Evolutionary conservation across 169 alveolate species (phyloP).

Genomic region (Eimeria maxima): DNA sequence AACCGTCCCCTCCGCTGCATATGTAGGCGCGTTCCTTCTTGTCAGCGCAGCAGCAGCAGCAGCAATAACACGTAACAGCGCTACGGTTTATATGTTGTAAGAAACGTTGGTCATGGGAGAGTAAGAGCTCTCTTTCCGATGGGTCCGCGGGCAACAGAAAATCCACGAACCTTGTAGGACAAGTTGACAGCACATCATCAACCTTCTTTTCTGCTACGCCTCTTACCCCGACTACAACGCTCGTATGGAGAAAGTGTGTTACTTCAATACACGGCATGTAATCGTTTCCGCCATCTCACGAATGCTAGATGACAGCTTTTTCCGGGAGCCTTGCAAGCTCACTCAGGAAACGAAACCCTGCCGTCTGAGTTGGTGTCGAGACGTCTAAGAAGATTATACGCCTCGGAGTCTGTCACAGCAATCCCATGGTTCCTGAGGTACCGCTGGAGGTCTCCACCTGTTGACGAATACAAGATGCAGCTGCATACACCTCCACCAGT

Average conservation of each 20-base stretch:
- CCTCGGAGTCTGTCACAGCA: constrained; percentile 78
- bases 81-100: constrained; percentile 27
- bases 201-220: neutral
- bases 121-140: constrained; percentile 42
- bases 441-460: constrained; percentile 78
- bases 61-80: constrained; percentile 62
- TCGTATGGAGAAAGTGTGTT: neutral
- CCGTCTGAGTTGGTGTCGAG: constrained; percentile 81
- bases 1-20: constrained; percentile 67
- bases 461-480: neutral
- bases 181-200: constrained; percentile 18
- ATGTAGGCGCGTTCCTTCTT: constrained; percentile 9
- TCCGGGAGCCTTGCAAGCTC: neutral
- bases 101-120: constrained; percentile 68
- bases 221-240: neutral
- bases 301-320: neutral
- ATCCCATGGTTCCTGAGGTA: constrained; percentile 75
- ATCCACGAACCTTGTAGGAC: constrained; percentile 69
- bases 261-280: neutral
- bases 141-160: constrained; percentile 73
- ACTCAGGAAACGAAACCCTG: constrained; percentile 79
- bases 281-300: neutral
- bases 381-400: constrained; percentile 77
- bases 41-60: constrained; percentile 56
- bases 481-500: neutral